Evolutionary conservation across 768 basidiomycete genomes (phyloP), one percentile per base, ranked within the genome.

Genomic region (Cystoderma amianthinum): DNA sequence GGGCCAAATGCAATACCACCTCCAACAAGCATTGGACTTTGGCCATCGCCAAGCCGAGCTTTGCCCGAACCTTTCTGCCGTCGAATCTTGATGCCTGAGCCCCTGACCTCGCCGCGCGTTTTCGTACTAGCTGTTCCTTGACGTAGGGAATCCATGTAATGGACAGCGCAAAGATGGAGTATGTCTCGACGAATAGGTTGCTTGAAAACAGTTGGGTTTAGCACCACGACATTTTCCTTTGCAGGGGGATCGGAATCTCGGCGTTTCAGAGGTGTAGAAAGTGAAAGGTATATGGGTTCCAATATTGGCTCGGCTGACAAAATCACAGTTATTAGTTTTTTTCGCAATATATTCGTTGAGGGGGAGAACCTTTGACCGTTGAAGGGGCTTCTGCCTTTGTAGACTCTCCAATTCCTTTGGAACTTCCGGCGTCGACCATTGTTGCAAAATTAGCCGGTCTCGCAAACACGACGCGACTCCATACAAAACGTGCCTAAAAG

Each of bases 1-100:
- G 91, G 90, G 21, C 92, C 92, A 46, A 92, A 93, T 4, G 90
- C 90, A 30, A 86, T 77, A 50, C 95, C 96, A 62, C 96, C 96
- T 23, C 95, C 95, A 22, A 82, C 72, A 41, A 84, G 75, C 74
- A 91, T 88, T 1, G 90, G 91, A 58, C 80, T 85, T 52, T 90
- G 87, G 2, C 71, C 79, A 51, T 93, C 91, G 36, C 94, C 95
- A 7, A 96, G 67, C 57, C 96, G 89, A 7, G 96, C 96, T 49
- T 63, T 71, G 45, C 96, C 95, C 12, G 80, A 76, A 6, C 95
- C 95, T 61, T 99, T 99, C 60, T 99, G 96, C 4, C 72, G 82
- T 28, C 84, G 78, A 44, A 98, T 78, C 66, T 99, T 99, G 53
- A 73, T 68, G 6, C 91, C 91, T 2, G 92, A 95, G 28, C 88